A percentile compares a stretch with the other conserved stretches of the same genome.
These are phyloP conservation scores for Amyloporia xantha DNA, from an alignment of 768 basidiomycete species.

Conservation along the genomic window DNA sequence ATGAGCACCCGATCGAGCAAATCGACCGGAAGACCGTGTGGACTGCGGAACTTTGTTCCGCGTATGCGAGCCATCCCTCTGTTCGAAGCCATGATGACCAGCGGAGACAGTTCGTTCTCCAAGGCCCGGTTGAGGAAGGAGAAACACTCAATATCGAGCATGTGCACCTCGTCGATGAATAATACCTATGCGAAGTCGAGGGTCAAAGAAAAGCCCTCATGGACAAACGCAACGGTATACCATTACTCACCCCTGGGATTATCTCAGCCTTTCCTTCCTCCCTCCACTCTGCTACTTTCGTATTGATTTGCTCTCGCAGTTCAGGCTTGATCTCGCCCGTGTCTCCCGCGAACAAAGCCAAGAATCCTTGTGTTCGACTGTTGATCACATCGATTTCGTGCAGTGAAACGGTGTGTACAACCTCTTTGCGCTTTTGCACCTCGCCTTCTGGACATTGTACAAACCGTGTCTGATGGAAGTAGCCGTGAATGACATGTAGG, in stretches of 20 bases:
- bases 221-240: no score
- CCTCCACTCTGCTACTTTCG: conserved; percentile 94
- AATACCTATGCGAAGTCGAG: conserved; percentile 66
- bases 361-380: conserved; percentile 96
- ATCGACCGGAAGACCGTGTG: conserved; percentile 93
- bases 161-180: conserved; percentile 99
- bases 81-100: conserved; percentile 99
- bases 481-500: not conserved
- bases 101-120: conserved; percentile 86
- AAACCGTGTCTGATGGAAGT: conserved; percentile 76
- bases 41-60: conserved; percentile 90
- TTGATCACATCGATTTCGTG: conserved; percentile 99
- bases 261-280: conserved; percentile 99
- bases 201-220: no score
- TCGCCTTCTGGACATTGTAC: conserved; percentile 98
- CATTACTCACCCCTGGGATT: conserved; percentile 87
- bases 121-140: conserved; percentile 96
- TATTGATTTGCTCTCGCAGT: conserved; percentile 91
- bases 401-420: conserved; percentile 93
- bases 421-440: conserved; percentile 95
- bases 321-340: conserved; percentile 99
- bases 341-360: conserved; percentile 91
- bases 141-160: conserved; percentile 99
- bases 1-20: conserved; percentile 93
- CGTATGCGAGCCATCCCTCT: conserved; percentile 91